These are phyloP conservation scores for Eimeria acervulina DNA, from an alignment of 169 alveolate species.

Conservation along the genomic window DNA sequence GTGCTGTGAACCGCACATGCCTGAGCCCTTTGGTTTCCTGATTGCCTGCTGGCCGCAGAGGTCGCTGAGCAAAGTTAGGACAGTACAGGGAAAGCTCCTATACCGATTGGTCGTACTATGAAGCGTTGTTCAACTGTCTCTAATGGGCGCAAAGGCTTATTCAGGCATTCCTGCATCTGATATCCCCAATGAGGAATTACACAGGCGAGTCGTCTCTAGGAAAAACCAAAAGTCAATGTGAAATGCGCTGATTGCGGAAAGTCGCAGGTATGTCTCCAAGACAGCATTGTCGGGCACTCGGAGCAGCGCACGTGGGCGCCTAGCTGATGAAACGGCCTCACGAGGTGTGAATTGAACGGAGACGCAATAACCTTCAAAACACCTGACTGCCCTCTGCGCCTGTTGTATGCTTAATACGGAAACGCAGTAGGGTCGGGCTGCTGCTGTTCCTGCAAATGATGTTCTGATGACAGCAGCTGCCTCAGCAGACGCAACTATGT, in stretches of 20 bases:
- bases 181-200: neutral
- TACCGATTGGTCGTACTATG: neutral
- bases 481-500: conserved; percentile 29
- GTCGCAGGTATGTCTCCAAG: neutral
- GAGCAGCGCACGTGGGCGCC: neutral
- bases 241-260: neutral
- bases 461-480: neutral
- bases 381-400: conserved; percentile 34
- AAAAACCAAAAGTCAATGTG: neutral
- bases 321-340: neutral
- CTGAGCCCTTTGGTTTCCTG: neutral
- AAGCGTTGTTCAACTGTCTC: neutral
- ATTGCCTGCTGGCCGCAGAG: neutral
- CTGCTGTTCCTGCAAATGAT: conserved; percentile 16
- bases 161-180: neutral
- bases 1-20: too few relatives aligned
- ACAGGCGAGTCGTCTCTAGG: neutral
- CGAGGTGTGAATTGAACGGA: neutral
- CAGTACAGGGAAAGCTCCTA: neutral
- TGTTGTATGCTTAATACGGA: neutral
- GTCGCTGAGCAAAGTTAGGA: neutral
- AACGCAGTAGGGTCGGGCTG: conserved; percentile 46
- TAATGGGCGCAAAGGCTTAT: neutral
- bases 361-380: neutral
- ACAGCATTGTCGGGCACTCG: neutral